phyloP scores from a whole-genome alignment of 345 rosid genomes.

The Aquilaria malaccensis region DNA sequence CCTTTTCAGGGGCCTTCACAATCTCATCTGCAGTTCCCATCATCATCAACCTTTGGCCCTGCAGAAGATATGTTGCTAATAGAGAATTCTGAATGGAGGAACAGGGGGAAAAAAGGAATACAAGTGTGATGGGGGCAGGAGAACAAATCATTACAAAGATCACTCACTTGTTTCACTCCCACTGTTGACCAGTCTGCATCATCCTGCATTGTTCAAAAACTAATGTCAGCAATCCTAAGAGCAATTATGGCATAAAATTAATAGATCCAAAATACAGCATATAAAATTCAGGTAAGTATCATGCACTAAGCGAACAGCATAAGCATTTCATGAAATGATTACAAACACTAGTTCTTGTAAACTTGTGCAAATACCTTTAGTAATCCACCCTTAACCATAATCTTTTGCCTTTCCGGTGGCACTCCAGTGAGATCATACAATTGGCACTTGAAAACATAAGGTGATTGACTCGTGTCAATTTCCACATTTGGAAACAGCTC shows the following conservation, averaged over 20 bases:
- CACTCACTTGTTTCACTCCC: slow-evolving; percentile 70
- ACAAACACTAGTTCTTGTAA: not conserved
- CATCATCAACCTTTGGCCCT: slow-evolving; percentile 99
- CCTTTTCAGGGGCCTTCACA: slow-evolving; percentile 93
- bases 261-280: not conserved
- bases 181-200: slow-evolving; percentile 84
- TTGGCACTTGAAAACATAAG: slow-evolving; percentile 85
- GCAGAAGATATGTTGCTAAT: not conserved
- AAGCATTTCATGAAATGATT: not conserved
- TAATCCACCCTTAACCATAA: slow-evolving; percentile 95
- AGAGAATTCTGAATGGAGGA: too few species aligned
- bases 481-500: slow-evolving; percentile 73
- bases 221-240: slow-evolving; percentile 1
- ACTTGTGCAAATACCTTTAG: slow-evolving; percentile 49
- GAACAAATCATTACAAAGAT: slow-evolving; percentile 7
- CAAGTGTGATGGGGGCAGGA: not conserved
- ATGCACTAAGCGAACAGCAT: not conserved
- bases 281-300: too few species aligned
- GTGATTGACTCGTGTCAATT: slow-evolving; percentile 69
- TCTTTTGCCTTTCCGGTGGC: slow-evolving; percentile 95
- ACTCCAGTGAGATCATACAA: slow-evolving; percentile 88
- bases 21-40: slow-evolving; percentile 98
- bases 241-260: too few species aligned
- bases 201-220: slow-evolving; percentile 44
- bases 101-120: not conserved